A percentile compares a stretch with the other conserved stretches of the same genome.
Evolutionary conservation across 2,329 filamentous ascomycete genomes (phyloP).

Genomic region (Ophiostoma montium): DNA sequence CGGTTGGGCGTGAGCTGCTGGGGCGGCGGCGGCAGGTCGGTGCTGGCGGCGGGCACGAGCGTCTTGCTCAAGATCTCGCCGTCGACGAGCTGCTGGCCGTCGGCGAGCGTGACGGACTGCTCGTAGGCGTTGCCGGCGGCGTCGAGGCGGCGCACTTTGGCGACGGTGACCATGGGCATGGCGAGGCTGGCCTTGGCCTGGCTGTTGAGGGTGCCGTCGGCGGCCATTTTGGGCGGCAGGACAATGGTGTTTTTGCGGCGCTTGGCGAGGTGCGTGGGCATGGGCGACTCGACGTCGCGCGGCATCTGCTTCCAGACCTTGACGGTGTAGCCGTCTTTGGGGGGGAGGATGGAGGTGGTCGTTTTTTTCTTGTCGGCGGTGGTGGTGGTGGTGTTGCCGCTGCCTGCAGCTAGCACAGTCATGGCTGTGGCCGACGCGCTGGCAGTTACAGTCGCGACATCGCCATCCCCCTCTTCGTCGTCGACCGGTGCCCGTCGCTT

Average conservation of each 20-base stretch:
- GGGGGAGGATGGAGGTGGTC: slow-evolving; percentile 11
- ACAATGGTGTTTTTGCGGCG: slow-evolving; percentile 47
- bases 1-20: slow-evolving; percentile 27
- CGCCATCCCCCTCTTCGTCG: slow-evolving; percentile 42
- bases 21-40: slow-evolving; percentile 33
- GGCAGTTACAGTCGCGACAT: slow-evolving; percentile 31
- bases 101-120: slow-evolving; percentile 68
- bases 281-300: slow-evolving; percentile 39
- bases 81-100: slow-evolving; percentile 65
- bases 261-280: slow-evolving; percentile 44
- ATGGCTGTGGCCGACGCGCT: slow-evolving; percentile 18
- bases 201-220: slow-evolving; percentile 19
- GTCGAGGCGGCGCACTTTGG: slow-evolving; percentile 66
- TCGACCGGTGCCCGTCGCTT: slow-evolving; percentile 53
- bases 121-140: slow-evolving; percentile 69
- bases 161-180: slow-evolving; percentile 51
- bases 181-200: slow-evolving; percentile 16
- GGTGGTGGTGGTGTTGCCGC: slow-evolving; percentile 8
- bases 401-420: neutral
- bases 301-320: slow-evolving; percentile 49
- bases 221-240: slow-evolving; percentile 33
- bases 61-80: slow-evolving; percentile 62
- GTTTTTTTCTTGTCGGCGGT: slow-evolving; percentile 27
- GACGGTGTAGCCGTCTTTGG: slow-evolving; percentile 33
- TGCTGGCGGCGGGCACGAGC: slow-evolving; percentile 32